Conservation (phyloP, 1,139 yeast genomes). For the Suhomyces atakaporum region DNA sequence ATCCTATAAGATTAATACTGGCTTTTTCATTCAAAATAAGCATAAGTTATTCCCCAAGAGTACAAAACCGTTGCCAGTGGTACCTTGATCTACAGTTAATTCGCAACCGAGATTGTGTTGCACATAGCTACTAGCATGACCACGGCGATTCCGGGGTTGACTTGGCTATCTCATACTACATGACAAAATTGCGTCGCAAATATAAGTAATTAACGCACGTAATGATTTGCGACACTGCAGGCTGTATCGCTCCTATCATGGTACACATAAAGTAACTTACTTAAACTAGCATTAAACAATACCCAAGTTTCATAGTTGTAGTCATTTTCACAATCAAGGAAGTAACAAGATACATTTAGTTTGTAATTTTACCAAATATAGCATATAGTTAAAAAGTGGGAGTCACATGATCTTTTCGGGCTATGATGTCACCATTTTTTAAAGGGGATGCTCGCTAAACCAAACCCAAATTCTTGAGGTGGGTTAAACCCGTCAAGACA, state of each 20-base stretch:
- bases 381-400: too few relatives aligned
- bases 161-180: too few relatives aligned
- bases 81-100: conserved; percentile 3
- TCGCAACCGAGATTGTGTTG: background rate
- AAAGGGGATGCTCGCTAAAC: background rate
- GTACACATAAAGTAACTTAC: too few relatives aligned
- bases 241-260: background rate
- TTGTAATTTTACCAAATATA: too few relatives aligned
- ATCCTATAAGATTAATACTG: conserved; percentile 14
- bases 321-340: too few relatives aligned
- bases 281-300: too few relatives aligned
- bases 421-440: conserved; percentile 1
- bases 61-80: conserved; percentile 10
- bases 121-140: background rate
- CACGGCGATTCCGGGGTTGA: too few relatives aligned
- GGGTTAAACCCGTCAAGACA: too few relatives aligned
- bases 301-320: too few relatives aligned
- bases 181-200: background rate
- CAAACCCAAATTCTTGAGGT: too few relatives aligned
- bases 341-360: too few relatives aligned
- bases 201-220: background rate
- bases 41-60: conserved; percentile 14
- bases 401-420: background rate
- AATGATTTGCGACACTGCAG: conserved; percentile 4
- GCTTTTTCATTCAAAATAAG: conserved; percentile 15